Percentiles rank a stretch among this genome's conserved stretches.
Conservation (phyloP, 208 protist species). For the Trichomonas tenax region DNA sequence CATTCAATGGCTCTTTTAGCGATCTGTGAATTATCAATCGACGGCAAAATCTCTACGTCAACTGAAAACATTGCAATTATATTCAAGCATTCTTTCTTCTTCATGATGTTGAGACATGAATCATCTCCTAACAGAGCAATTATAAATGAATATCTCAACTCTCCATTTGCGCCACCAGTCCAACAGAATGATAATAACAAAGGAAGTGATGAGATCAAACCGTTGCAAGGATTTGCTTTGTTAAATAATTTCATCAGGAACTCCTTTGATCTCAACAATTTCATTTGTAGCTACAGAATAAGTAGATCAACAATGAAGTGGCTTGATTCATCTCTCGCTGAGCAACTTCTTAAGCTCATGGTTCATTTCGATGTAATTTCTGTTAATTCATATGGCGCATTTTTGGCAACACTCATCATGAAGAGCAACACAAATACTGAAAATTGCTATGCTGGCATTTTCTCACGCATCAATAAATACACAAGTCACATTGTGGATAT, state of each 20-base stretch:
- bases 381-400: background rate
- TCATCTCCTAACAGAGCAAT: background rate
- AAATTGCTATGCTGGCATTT: background rate
- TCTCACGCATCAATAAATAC: background rate
- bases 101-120: background rate
- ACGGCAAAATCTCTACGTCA: no score
- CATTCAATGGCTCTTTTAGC: no score
- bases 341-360: background rate
- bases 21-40: no score
- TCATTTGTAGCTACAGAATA: background rate
- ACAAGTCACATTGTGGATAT: background rate
- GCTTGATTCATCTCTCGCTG: background rate
- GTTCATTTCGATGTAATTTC: background rate
- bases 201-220: background rate
- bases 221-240: background rate
- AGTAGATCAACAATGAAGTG: background rate
- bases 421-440: background rate
- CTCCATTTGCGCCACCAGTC: background rate
- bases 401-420: background rate
- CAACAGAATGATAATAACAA: background rate
- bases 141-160: background rate
- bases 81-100: background rate
- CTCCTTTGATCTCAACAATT: background rate
- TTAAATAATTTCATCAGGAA: background rate
- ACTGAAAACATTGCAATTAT: background rate